These are phyloP conservation scores for Chionographis japonica DNA, from an alignment of 106 monocot species.

Conservation along the genomic window DNA sequence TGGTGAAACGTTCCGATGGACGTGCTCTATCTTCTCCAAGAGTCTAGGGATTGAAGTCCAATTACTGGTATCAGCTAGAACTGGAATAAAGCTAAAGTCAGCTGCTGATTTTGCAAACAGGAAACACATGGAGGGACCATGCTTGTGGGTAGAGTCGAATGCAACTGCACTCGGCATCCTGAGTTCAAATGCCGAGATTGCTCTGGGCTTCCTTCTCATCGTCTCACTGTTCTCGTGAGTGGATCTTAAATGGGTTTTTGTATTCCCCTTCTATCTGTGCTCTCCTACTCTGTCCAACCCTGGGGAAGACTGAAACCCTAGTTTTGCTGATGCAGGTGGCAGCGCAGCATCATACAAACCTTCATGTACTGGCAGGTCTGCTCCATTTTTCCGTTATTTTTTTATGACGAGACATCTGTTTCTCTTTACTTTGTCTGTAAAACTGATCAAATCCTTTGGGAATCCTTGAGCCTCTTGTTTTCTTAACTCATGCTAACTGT, in stretches of 20 bases:
- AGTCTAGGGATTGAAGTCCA: too few relatives aligned
- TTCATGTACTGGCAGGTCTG: conserved; percentile 97
- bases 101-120: conserved; percentile 18
- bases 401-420: too few relatives aligned
- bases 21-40: too few relatives aligned
- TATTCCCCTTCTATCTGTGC: background rate
- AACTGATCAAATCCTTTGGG: too few relatives aligned
- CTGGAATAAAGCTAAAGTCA: too few relatives aligned
- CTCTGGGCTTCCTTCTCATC: conserved; percentile 74
- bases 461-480: background rate
- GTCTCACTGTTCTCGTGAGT: conserved; percentile 90
- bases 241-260: background rate
- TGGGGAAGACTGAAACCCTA: background rate
- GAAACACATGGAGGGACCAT: conserved; percentile 77
- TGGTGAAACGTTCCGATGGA: too few relatives aligned
- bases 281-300: background rate
- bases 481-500: background rate
- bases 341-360: conserved; percentile 75
- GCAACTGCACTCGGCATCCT: conserved; percentile 52
- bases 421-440: too few relatives aligned
- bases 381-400: background rate
- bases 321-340: conserved; percentile 64
- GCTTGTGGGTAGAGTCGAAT: conserved; percentile 81
- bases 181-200: conserved; percentile 80
- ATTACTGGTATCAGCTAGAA: too few relatives aligned